A percentile compares a stretch with the other conserved stretches of the same genome.
phyloP scores from a whole-genome alignment of 1,139 yeast species.

The Saccharomyces hybrid region DNA sequence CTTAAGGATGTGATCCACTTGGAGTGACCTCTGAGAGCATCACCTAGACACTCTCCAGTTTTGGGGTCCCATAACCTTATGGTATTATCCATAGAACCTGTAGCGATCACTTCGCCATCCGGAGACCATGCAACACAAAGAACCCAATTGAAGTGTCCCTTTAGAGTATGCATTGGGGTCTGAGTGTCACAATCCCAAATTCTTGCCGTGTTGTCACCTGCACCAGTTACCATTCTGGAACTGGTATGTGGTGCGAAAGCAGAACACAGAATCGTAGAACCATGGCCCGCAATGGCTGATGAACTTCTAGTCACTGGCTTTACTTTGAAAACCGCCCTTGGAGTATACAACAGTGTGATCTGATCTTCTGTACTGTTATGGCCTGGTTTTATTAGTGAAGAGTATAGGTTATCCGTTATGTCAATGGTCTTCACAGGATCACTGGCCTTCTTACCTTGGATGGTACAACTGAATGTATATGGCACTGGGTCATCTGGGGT shows the following conservation, averaged over 20 bases:
- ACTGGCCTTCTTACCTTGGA: constrained; percentile 35
- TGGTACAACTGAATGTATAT: constrained; percentile 67
- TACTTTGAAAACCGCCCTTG: constrained; percentile 90
- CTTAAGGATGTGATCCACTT: constrained; percentile 85
- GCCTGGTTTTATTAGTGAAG: constrained; percentile 78
- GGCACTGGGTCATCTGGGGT: constrained; percentile 80
- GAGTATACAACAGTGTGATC: constrained; percentile 83
- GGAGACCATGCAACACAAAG: constrained; percentile 92
- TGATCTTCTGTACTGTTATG: constrained; percentile 88
- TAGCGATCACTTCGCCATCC: constrained; percentile 82
- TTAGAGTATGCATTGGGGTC: constrained; percentile 72
- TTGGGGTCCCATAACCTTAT: constrained; percentile 79
- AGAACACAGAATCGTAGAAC: constrained; percentile 83
- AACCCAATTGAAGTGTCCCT: constrained; percentile 92
- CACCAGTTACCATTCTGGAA: constrained; percentile 85
- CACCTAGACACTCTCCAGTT: constrained; percentile 69
- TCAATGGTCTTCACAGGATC: constrained; percentile 46
- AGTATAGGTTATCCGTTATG: constrained; percentile 66
- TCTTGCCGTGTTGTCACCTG: constrained; percentile 96
- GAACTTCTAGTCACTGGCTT: constrained; percentile 85
- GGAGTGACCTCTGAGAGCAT: constrained; percentile 67
- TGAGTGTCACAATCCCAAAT: constrained; percentile 97
- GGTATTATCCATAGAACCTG: constrained; percentile 93
- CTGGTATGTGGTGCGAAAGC: constrained; percentile 91
- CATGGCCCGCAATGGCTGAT: constrained; percentile 92